Evolutionary conservation across 441 rosid genomes (phyloP).

Genomic region (Corymbia citriodora): DNA sequence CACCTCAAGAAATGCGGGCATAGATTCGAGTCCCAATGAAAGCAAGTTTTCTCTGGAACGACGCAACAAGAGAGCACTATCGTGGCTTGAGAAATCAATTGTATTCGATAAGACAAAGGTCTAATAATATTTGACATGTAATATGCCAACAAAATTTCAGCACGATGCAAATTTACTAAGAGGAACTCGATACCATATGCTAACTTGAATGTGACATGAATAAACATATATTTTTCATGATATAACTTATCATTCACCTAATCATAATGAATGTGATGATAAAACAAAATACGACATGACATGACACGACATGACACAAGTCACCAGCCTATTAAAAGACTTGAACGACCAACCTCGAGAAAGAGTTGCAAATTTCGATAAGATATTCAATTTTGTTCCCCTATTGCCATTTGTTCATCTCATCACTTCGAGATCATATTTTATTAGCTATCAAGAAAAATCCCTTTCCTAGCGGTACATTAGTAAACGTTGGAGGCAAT

Average conservation of each 20-base stretch:
- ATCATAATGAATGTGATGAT: accelerated
- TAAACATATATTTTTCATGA: neutral
- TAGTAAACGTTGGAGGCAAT: neutral
- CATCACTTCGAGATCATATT: neutral
- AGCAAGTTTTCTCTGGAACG: neutral
- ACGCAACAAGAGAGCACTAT: neutral
- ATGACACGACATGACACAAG: accelerated
- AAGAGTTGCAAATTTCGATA: accelerated
- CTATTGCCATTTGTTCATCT: neutral
- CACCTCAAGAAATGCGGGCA: neutral
- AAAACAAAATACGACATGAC: too few relatives aligned
- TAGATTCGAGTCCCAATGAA: neutral
- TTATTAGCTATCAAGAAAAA: neutral
- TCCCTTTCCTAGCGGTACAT: neutral
- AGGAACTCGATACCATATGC: neutral
- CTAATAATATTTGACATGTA: neutral
- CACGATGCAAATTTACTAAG: accelerated
- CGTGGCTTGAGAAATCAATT: neutral
- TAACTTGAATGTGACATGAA: neutral
- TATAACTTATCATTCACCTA: neutral
- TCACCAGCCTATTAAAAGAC: accelerated
- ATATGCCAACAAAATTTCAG: neutral
- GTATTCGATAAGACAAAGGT: neutral
- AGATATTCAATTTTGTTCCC: neutral
- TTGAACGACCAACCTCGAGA: neutral